Base-by-base conservation (phyloP, 1,284 basidiomycete genomes). In the Boletus semigastroideus region DNA sequence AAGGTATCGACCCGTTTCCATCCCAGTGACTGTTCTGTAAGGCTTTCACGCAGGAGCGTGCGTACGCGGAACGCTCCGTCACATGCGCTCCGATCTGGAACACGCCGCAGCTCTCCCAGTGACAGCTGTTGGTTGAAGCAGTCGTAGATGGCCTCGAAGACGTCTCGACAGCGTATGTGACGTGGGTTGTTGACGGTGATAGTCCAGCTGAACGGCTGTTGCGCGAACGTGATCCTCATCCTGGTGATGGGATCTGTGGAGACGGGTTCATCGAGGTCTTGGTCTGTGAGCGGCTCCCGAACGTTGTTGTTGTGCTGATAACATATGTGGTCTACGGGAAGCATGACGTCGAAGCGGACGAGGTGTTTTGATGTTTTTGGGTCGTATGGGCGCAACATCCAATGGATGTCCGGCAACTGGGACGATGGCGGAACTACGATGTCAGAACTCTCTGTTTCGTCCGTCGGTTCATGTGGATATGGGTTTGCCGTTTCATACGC, bases 1-100 rank as follows among this genome's bases (percentile, higher is more conserved):
- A 48, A 48, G 2, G 43, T 41, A 16, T 48, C 47, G 22, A 48
- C 47, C n/a, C 47, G 30, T 27, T 44, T 48, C 39, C 47, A 48
- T 17, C 47, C 40, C 31, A 48, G 17, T 9, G 42, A 14, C 5
- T 6, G 31, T 19, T 48, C 41, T 9, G 4, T 28, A 17, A 9
- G 25, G 17, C 16, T 46, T 6, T 31, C 12, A 34, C 27, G 30
- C 22, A 48, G 20, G 31, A 34, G n/a, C 11, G 13, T 46, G 11
- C 47, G 42, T 20, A 46, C 17, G n/a, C 41, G 41, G 30, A 45
- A 48, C 10, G 41, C 42, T 2, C 36, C 31, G 19, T 46, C 42
- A 9, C 47, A 48, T 19, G 41, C 42, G 3, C 3, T 1, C n/a
- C 42, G 47, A 27, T 48, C n/a, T 36, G 47, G 40, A 22, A 48